Evolutionary conservation across 2,329 filamentous ascomycete species (phyloP).

Genomic region (Beauveria rudraprayagi): DNA sequence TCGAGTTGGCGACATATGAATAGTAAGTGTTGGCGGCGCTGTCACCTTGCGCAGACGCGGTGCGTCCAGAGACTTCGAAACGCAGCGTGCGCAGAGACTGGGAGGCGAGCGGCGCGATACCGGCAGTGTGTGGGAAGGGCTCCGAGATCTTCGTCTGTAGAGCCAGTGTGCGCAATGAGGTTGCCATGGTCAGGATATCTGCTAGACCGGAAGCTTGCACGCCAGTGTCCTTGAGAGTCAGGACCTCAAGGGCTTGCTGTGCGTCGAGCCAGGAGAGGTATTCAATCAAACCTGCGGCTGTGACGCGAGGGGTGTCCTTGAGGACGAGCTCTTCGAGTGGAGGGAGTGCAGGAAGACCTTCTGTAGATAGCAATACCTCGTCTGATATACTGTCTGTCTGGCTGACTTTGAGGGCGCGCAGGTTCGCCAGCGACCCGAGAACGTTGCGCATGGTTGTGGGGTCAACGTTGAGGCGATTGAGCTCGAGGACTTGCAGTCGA

Average conservation of each 20-base stretch:
- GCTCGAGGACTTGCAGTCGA: conserved; percentile 64
- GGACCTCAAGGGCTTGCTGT: conserved; percentile 52
- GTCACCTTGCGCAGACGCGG: conserved; percentile 49
- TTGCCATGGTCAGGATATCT: conserved; percentile 49
- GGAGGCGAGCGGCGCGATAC: conserved; percentile 56
- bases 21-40: conserved; percentile 61
- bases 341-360: conserved; percentile 64
- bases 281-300: conserved; percentile 57
- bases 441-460: conserved; percentile 62
- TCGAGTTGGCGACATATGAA: conserved; percentile 73
- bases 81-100: conserved; percentile 63
- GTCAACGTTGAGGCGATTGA: conserved; percentile 61
- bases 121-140: conserved; percentile 39
- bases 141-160: conserved; percentile 43
- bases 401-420: conserved; percentile 69
- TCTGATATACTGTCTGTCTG: conserved; percentile 66
- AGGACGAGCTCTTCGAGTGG: conserved; percentile 66
- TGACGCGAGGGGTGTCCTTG: conserved; percentile 63
- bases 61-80: conserved; percentile 67
- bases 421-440: conserved; percentile 54
- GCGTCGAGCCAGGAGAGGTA: conserved; percentile 58
- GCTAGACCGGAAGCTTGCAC: conserved; percentile 56
- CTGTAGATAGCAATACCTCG: conserved; percentile 60
- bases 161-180: conserved; percentile 48
- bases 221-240: conserved; percentile 66